These are phyloP conservation scores for Lactifluus hygrophoroides DNA, from an alignment of 768 basidiomycete species.

Conservation along the genomic window DNA sequence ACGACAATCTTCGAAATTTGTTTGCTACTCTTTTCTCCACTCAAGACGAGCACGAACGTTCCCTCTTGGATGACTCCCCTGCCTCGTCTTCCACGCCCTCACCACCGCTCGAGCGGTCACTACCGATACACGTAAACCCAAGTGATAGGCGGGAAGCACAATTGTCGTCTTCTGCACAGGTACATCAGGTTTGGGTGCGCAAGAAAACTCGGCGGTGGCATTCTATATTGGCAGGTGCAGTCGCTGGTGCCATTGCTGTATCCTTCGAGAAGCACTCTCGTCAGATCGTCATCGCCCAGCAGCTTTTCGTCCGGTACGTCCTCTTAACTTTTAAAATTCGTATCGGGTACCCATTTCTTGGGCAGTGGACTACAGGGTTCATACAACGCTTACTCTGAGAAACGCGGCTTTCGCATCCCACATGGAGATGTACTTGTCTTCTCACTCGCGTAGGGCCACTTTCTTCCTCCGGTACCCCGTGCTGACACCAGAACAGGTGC, in stretches of 20 bases:
- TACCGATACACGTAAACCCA: neutral
- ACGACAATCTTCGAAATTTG: constrained; percentile 15
- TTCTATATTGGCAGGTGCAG: constrained; percentile 65
- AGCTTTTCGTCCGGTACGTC: constrained; percentile 78
- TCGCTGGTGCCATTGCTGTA: constrained; percentile 66
- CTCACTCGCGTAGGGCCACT: constrained; percentile 46
- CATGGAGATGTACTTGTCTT: constrained; percentile 82
- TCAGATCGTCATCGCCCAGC: constrained; percentile 66
- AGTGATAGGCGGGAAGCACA: constrained; percentile 35
- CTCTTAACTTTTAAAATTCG: neutral
- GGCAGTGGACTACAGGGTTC: constrained; percentile 80
- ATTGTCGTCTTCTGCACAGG: constrained; percentile 54
- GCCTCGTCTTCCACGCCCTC: constrained; percentile 20
- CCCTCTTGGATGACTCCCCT: constrained; percentile 23
- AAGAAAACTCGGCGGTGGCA: constrained; percentile 74
- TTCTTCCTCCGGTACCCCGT: neutral
- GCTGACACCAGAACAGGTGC: constrained; percentile 37
- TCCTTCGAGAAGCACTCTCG: constrained; percentile 67
- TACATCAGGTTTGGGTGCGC: constrained; percentile 51
- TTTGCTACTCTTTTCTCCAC: constrained; percentile 28
- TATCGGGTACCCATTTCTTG: neutral
- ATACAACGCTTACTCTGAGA: constrained; percentile 70
- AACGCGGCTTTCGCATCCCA: constrained; percentile 61
- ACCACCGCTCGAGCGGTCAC: constrained; percentile 17
- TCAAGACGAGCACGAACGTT: neutral